Base-by-base conservation (phyloP, 2,329 filamentous ascomycete genomes). In the Phoma sp. region DNA sequence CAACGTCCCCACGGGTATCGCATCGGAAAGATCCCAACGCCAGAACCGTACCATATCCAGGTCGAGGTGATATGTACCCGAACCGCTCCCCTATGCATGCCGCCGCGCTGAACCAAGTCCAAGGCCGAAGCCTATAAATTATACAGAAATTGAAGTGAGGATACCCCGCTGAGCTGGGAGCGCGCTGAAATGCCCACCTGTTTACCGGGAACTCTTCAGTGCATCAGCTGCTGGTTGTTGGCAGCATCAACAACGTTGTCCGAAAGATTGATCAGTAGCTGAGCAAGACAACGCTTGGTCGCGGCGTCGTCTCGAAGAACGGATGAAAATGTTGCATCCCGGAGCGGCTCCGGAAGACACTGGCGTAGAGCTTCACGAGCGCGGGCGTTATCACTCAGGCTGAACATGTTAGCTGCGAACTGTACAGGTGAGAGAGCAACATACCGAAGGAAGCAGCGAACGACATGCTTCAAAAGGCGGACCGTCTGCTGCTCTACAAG, bases 401-500 rank as follows among this genome's bases (percentile, higher is more conserved):
- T 96, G n/a, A 10, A 6, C 10, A 12, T 33, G 39, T 74, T 57
- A 73, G 64, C 14, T 46, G 20, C 23, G 18, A n/a, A 17, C 9
- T 30, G 40, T 39, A 37, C 5, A 15, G 5, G 23, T 29, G 25
- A 37, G 23, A 40, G 34, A 26, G 12, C 23, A 18, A 78, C 86
- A 66, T 81, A 96, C 92, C 95, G 86, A 71, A 99, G 84, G 76
- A 99, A 99, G 78, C 95, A 99, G 64, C 95, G 84, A 28, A 99
- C 95, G 52, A 99, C 95, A 73, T 99, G 95, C 84, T 99, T 99
- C 20, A 99, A 85, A 39, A 99, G 83, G 46, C 95, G 85, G 25
- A 96, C 95, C 1, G 95, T 99, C 78, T 99, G 95, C 72, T 96
- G 93, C 77, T 99, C 95, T 32, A 98, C 95, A 30, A 99, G 84